Conservation (phyloP, 2,329 filamentous ascomycete species). For the Moelleriella libera region DNA sequence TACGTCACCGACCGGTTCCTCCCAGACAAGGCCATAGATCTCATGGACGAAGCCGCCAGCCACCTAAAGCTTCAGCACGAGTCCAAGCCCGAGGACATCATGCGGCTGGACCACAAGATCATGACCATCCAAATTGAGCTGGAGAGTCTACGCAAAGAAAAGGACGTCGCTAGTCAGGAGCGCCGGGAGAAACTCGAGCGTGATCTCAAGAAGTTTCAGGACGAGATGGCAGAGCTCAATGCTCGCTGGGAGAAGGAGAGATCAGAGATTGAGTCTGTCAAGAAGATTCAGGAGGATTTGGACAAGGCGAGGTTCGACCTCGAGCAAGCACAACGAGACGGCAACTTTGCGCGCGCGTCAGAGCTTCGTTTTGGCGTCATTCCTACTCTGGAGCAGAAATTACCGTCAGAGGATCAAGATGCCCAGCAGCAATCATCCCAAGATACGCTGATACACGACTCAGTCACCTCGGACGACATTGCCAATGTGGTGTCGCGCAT, state of each 20-base stretch:
- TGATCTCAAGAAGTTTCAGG: constrained; percentile 61
- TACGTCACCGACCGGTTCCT: constrained; percentile 95
- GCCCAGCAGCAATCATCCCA: constrained; percentile 17
- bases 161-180: constrained; percentile 77
- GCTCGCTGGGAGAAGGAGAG: constrained; percentile 85
- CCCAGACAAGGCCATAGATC: constrained; percentile 91
- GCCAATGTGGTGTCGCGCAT: constrained; percentile 79
- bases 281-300: constrained; percentile 75
- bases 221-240: constrained; percentile 60
- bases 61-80: constrained; percentile 87
- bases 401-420: constrained; percentile 58
- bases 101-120: constrained; percentile 82
- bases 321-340: constrained; percentile 73
- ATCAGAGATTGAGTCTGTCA: constrained; percentile 72
- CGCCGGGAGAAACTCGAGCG: constrained; percentile 73
- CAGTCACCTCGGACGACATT: constrained; percentile 91
- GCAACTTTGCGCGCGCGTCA: constrained; percentile 81
- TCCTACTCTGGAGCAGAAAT: constrained; percentile 61
- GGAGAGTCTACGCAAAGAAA: constrained; percentile 88
- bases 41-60: constrained; percentile 91
- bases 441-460: constrained; percentile 69
- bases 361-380: constrained; percentile 84
- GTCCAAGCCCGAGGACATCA: constrained; percentile 90
- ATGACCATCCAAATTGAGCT: constrained; percentile 97
- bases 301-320: constrained; percentile 76